phyloP scores from a whole-genome alignment of 495 filamentous ascomycete species.

The Penicillium ochrochloron region DNA sequence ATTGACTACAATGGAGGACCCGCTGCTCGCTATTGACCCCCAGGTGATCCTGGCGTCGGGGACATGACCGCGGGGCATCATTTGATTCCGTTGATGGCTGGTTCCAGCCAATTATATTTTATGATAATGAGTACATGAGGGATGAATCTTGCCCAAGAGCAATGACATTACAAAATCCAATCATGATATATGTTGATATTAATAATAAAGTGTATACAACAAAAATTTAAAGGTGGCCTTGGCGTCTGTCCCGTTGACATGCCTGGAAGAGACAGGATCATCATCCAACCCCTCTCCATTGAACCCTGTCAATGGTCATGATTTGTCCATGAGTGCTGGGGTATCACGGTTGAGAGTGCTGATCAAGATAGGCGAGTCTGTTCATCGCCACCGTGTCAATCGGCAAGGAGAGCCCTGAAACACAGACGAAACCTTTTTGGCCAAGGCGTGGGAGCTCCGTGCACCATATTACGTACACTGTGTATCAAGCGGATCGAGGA shows the following conservation, averaged over 20 bases:
- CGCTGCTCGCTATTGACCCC: slow-evolving; percentile 24
- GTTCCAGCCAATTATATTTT: background rate
- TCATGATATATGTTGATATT: background rate
- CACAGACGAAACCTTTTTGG: slow-evolving; percentile 17
- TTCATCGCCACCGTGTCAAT: slow-evolving; percentile 21
- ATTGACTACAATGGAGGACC: slow-evolving; percentile 13
- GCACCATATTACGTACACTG: slow-evolving; percentile 15
- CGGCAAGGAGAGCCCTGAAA: slow-evolving; percentile 18
- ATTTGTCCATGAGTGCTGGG: background rate
- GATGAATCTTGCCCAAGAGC: background rate
- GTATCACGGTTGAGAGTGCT: slow-evolving; percentile 14
- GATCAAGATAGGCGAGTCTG: slow-evolving; percentile 6
- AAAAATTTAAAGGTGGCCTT: slow-evolving; percentile 2
- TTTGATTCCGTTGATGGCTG: background rate
- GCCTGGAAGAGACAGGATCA: background rate
- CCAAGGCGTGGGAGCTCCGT: slow-evolving; percentile 8
- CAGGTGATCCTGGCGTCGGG: slow-evolving; percentile 10
- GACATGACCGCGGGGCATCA: slow-evolving; percentile 8
- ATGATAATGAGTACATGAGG: slow-evolving; percentile 2
- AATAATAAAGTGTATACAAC: background rate
- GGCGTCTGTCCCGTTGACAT: slow-evolving; percentile 8
- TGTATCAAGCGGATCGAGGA: background rate
- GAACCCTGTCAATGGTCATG: background rate
- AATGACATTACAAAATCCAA: background rate
- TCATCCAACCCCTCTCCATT: slow-evolving; percentile 1